Evolutionary conservation across 225 moss, liverwort and hornwort genomes (phyloP).

Genomic region (Antitrichia curtipendula): DNA sequence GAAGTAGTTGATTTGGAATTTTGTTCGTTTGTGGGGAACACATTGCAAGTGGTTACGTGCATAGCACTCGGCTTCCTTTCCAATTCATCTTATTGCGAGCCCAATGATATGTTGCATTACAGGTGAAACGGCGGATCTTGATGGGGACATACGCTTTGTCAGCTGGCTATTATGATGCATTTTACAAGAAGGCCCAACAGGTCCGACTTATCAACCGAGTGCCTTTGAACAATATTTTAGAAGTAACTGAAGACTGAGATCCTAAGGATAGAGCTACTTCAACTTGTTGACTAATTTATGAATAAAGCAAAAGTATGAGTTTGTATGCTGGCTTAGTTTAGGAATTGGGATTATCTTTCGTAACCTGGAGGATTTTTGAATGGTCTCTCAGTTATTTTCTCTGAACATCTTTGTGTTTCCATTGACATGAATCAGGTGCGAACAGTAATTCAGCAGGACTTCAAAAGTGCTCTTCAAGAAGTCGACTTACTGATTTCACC

Average conservation of each 20-base stretch:
- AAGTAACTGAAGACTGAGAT: neutral
- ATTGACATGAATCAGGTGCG: slow-evolving; percentile 44
- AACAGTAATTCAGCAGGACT: slow-evolving; percentile 71
- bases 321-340: neutral
- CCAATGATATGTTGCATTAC: neutral
- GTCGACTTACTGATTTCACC: slow-evolving; percentile 79
- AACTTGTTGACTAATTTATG: neutral
- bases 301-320: neutral
- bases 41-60: neutral
- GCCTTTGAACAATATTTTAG: neutral
- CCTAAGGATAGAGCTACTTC: neutral
- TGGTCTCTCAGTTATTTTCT: neutral
- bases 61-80: neutral
- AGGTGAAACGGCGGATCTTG: slow-evolving; percentile 92
- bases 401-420: neutral
- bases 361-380: neutral
- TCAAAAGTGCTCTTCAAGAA: slow-evolving; percentile 55
- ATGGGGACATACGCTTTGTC: slow-evolving; percentile 96
- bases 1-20: neutral
- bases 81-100: neutral
- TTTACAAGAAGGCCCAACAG: slow-evolving; percentile 96
- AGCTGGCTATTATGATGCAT: slow-evolving; percentile 95
- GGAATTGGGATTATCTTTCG: neutral
- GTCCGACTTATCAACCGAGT: neutral
- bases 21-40: neutral